These are phyloP conservation scores for Oropetium thomaeum DNA, from an alignment of 176 grass and related monocot species.

Conservation along the genomic window DNA sequence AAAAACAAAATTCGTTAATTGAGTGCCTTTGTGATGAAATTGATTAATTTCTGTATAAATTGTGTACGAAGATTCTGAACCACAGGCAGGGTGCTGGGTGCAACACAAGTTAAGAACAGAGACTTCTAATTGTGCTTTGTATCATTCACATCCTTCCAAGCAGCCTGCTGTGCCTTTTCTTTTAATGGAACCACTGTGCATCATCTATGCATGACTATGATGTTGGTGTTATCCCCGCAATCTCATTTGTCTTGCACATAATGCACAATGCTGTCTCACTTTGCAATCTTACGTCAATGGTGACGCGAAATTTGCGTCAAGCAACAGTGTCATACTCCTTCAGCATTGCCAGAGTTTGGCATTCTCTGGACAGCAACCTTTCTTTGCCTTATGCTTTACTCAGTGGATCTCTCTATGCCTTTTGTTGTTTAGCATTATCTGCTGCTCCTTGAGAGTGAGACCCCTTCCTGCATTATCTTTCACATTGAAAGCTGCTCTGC, in stretches of 20 bases:
- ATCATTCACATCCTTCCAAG: neutral
- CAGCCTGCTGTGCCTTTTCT: neutral
- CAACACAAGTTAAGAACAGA: neutral
- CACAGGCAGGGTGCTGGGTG: neutral
- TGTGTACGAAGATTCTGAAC: too few relatives aligned
- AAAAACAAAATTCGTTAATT: neutral
- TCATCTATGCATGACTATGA: conserved; percentile 1
- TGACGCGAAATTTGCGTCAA: conserved; percentile 26
- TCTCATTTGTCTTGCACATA: neutral
- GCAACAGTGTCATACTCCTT: conserved; percentile 12
- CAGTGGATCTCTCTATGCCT: conserved; percentile 9
- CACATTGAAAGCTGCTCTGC: conserved; percentile 31
- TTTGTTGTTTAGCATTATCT: conserved; percentile 36
- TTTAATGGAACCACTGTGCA: neutral
- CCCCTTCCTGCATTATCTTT: neutral
- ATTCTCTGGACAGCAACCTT: conserved; percentile 16
- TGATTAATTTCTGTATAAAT: neutral
- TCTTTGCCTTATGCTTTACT: conserved; percentile 42
- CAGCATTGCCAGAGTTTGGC: neutral
- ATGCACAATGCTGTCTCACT: neutral
- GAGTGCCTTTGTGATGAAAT: neutral
- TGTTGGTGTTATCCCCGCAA: conserved; percentile 1
- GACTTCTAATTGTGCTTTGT: neutral
- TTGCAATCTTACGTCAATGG: conserved; percentile 19
- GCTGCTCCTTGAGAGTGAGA: conserved; percentile 12